phyloP scores from a whole-genome alignment of 768 basidiomycete species.

The Podaxis pistillaris region DNA sequence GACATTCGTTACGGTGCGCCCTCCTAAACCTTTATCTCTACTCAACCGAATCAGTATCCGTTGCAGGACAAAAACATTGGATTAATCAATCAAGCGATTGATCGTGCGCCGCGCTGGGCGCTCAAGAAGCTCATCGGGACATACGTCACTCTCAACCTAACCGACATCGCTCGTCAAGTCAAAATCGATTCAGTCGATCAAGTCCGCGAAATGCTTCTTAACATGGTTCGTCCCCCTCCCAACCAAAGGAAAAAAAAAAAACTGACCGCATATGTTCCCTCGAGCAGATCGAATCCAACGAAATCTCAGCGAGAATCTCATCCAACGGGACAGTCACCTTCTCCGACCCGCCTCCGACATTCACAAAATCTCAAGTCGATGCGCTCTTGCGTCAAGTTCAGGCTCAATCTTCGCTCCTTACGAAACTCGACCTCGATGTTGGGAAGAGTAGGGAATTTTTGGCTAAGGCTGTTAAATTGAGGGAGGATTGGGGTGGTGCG shows the following conservation, averaged over 20 bases:
- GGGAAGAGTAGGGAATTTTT: conserved; percentile 71
- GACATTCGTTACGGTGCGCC: conserved; percentile 51
- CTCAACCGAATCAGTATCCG: not conserved
- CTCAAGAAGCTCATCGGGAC: conserved; percentile 80
- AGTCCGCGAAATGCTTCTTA: conserved; percentile 58
- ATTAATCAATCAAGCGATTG: conserved; percentile 62
- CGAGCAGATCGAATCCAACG: conserved; percentile 63
- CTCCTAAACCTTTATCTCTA: not conserved
- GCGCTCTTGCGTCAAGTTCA: conserved; percentile 52
- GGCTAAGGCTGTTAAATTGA: conserved; percentile 45
- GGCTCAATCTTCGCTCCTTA: conserved; percentile 48
- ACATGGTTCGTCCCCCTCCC: conserved; percentile 54
- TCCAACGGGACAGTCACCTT: conserved; percentile 74
- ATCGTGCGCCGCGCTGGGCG: conserved; percentile 72
- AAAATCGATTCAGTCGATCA: conserved; percentile 52
- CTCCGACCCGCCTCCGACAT: conserved; percentile 57
- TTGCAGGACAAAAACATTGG: conserved; percentile 71
- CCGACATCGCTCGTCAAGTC: conserved; percentile 63
- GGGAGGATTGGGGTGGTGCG: conserved; percentile 16
- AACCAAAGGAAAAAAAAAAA: not conserved
- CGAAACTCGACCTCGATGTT: conserved; percentile 51
- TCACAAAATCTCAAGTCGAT: conserved; percentile 63
- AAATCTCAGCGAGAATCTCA: conserved; percentile 69
- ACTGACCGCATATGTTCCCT: not conserved
- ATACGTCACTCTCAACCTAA: conserved; percentile 73